A percentile compares a stretch with the other conserved stretches of the same genome.
phyloP scores from a whole-genome alignment of 2,329 filamentous ascomycete species.

The Kalmusia sp. region DNA sequence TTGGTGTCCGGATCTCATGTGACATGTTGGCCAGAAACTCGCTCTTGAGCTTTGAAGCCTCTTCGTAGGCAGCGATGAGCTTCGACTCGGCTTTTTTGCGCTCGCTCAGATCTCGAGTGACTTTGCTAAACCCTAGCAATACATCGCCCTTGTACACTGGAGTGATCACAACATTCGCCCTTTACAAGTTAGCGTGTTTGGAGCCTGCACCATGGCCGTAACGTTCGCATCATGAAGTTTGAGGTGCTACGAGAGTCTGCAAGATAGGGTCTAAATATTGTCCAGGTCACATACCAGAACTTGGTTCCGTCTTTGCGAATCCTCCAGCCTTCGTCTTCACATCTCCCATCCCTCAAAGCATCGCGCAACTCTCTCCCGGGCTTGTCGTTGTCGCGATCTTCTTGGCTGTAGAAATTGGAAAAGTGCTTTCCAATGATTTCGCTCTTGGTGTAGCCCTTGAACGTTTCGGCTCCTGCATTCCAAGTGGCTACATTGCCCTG shows the following conservation, averaged over 20 bases:
- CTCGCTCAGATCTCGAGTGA: constrained; percentile 65
- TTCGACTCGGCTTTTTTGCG: constrained; percentile 62
- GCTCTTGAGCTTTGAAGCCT: constrained; percentile 68
- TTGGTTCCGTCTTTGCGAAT: constrained; percentile 64
- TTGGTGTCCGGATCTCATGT: constrained; percentile 70
- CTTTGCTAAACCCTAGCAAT: constrained; percentile 65
- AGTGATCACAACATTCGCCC: constrained; percentile 66
- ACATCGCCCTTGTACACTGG: constrained; percentile 60
- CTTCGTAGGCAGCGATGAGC: constrained; percentile 65
- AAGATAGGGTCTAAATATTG: too few relatives aligned
- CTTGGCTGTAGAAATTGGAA: constrained; percentile 62
- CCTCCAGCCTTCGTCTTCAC: constrained; percentile 68
- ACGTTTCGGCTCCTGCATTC: constrained; percentile 63
- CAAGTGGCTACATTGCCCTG: constrained; percentile 64
- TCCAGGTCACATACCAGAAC: constrained; percentile 53
- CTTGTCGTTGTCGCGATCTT: constrained; percentile 59
- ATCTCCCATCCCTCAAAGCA: constrained; percentile 62
- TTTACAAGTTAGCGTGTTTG: neutral
- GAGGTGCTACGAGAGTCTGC: too few relatives aligned
- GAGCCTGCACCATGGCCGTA: neutral
- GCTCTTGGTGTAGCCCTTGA: constrained; percentile 62
- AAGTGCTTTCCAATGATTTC: constrained; percentile 67
- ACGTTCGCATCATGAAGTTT: neutral
- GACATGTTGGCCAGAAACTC: constrained; percentile 70
- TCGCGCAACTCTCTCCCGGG: constrained; percentile 60